Evolutionary conservation across 108 stramenopile species (phyloP), one percentile per base, ranked within the genome.

Genomic region (Tribonema minus): DNA sequence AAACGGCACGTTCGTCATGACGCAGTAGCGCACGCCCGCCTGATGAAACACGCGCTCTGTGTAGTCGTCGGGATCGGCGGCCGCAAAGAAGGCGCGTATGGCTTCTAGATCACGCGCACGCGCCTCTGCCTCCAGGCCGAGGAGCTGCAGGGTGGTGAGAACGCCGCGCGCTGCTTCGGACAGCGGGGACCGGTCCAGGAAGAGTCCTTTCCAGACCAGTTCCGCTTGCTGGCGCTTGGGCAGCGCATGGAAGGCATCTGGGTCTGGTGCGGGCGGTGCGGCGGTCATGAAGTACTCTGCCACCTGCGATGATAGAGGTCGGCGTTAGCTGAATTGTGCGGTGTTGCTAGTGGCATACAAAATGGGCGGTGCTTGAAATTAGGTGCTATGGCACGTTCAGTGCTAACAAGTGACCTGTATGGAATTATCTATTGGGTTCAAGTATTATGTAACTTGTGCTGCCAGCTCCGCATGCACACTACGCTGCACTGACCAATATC

Each of bases 1-100:
- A 69, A 95, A 95, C 25, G 94, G 94, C 80, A 95, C 91, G 82
- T 95, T 95, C 1, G 94, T 95, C 92, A 93, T 93, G 37, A 95
- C 86, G 9, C 91, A 90, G 81, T 93, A 92, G 34, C 74, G 76
- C 6, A 95, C 82, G 25, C 92, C 90, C 3, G 91, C 86, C 25
- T 71, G 77, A 4, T 30, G 33, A 74, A 90, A 92, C 26, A 91
- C 86, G 34, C 59, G 0, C 63, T 90, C 81, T 36, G 68, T 72
- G 84, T 91, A 92, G 2, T 37, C 64, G 31, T 88, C 88, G 3
- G 67, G 74, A 20, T 76, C 76, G 36, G 84, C 69, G 23, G 87
- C 91, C 25, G 60, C 60, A 39, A 67, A 76, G 54, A 64, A 76
- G 23, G 66, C 60, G 12, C 82, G 89, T 66, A 92, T 90, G n/a